phyloP scores from a whole-genome alignment of 257 asterid species.

The Solanum rostratum region DNA sequence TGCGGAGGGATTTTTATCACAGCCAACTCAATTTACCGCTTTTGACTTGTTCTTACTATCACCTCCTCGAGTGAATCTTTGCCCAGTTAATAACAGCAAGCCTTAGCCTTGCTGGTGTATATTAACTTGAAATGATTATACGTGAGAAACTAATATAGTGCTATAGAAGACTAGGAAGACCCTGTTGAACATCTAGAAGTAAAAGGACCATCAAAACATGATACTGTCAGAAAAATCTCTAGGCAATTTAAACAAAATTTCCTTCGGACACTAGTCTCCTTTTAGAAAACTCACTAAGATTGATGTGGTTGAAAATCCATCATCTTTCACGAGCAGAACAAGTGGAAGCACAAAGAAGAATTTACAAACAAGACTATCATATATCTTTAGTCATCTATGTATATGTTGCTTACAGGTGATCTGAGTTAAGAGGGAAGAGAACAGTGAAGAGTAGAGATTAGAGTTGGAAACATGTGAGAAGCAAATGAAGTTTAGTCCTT shows the following conservation, averaged over 20 bases:
- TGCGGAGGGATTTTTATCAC: too few species aligned
- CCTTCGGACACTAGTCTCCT: neutral
- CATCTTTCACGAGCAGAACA: neutral
- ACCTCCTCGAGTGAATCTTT: too few species aligned
- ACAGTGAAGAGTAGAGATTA: neutral
- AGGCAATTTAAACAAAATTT: neutral
- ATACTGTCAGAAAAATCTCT: neutral
- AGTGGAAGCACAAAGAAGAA: neutral
- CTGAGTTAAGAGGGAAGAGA: neutral
- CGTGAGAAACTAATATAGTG: neutral
- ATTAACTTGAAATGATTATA: neutral
- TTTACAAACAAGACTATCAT: neutral
- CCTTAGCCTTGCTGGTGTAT: neutral
- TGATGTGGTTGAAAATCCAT: neutral
- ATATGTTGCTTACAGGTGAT: neutral
- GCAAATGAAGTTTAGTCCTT: neutral
- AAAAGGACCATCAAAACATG: neutral
- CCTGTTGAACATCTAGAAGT: neutral
- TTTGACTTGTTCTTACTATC: too few species aligned
- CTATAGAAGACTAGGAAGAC: neutral
- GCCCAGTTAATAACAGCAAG: too few species aligned
- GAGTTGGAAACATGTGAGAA: neutral
- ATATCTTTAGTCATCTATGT: neutral
- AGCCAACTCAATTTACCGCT: too few species aligned
- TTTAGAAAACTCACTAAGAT: neutral